Conservation (phyloP, 2,329 filamentous ascomycete genomes). For the Trichoderma harzianum region DNA sequence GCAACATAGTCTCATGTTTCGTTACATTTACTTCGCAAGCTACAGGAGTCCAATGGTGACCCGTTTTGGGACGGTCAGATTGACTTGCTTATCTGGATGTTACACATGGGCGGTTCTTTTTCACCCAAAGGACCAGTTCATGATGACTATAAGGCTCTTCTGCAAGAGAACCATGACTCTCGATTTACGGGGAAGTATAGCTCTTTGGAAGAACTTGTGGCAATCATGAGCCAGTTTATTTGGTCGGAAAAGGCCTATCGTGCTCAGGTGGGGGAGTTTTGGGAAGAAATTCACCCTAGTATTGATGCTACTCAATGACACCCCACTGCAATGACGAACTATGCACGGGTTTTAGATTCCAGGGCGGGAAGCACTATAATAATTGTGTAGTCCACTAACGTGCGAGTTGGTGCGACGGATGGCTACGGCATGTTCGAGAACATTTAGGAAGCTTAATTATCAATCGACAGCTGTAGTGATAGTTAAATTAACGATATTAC, state of each 20-base stretch:
- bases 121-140: not conserved
- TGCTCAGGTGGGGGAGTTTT: not conserved
- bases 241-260: not conserved
- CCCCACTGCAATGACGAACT: no score
- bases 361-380: no score
- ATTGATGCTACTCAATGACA: no score
- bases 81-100: not conserved
- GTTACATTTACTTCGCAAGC: not conserved
- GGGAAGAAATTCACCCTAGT: not conserved
- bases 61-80: not conserved
- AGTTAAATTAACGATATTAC: no score
- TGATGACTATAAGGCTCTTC: not conserved
- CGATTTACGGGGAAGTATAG: not conserved
- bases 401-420: no score
- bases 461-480: no score
- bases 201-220: not conserved
- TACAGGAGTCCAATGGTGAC: not conserved
- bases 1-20: not conserved
- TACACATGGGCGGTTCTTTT: not conserved
- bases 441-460: no score
- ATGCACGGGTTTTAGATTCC: no score
- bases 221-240: not conserved
- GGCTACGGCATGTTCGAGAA: no score
- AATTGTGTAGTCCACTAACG: no score
- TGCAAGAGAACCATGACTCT: not conserved